These are phyloP conservation scores for Grifola frondosa DNA, from an alignment of 1,284 basidiomycete species.

Conservation along the genomic window DNA sequence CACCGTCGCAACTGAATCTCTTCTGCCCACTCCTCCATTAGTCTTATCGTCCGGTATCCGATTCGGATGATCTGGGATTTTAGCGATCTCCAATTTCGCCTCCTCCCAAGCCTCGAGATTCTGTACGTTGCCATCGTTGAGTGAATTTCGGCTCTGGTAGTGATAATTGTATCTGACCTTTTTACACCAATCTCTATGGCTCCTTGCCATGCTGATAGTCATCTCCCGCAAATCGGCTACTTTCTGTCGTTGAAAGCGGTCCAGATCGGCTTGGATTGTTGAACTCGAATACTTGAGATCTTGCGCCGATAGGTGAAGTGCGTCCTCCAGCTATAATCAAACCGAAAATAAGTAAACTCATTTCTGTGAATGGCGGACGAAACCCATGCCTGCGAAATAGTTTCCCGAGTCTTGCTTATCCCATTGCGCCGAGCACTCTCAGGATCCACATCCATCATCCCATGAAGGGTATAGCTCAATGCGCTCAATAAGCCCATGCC, in stretches of 20 bases:
- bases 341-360: too few species aligned
- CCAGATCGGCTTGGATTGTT: slow-evolving; percentile 96
- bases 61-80: slow-evolving; percentile 89
- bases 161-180: slow-evolving; percentile 56
- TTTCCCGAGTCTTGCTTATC: slow-evolving; percentile 93
- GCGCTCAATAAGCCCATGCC: slow-evolving; percentile 91
- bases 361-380: too few species aligned
- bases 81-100: slow-evolving; percentile 86
- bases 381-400: slow-evolving; percentile 86
- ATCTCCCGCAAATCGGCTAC: slow-evolving; percentile 94
- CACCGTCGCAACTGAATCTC: slow-evolving; percentile 62
- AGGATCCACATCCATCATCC: slow-evolving; percentile 98
- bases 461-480: slow-evolving; percentile 91
- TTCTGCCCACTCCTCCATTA: slow-evolving; percentile 20
- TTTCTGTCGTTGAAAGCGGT: slow-evolving; percentile 98
- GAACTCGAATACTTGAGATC: slow-evolving; percentile 95
- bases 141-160: slow-evolving; percentile 1
- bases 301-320: slow-evolving; percentile 83
- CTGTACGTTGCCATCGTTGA: slow-evolving; percentile 41
- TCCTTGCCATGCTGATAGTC: slow-evolving; percentile 85
- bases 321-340: slow-evolving; percentile 92
- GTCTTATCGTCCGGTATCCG: slow-evolving; percentile 42
- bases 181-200: slow-evolving; percentile 94
- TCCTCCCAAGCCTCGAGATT: slow-evolving; percentile 97
- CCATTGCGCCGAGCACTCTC: slow-evolving; percentile 91